These are phyloP conservation scores for Gastrodia elata DNA, from an alignment of 106 monocot species.

Conservation along the genomic window DNA sequence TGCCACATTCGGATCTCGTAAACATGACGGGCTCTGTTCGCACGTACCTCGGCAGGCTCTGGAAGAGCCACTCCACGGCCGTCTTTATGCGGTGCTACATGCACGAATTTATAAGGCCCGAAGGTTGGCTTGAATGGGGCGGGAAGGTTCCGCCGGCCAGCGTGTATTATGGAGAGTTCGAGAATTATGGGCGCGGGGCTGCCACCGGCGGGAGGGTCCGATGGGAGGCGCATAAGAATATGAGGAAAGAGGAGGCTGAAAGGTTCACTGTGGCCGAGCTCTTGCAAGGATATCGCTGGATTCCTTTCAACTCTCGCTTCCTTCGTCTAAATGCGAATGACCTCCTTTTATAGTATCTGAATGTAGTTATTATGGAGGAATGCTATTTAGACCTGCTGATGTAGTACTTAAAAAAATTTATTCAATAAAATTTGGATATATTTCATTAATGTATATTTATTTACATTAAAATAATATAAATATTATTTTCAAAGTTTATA, in stretches of 20 bases:
- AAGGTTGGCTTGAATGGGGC: slow-evolving; percentile 44
- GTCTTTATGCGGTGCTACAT: slow-evolving; percentile 36
- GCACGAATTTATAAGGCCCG: slow-evolving; percentile 26
- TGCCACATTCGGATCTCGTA: not conserved
- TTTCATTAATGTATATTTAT: no score
- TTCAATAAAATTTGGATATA: no score
- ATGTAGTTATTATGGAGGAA: no score
- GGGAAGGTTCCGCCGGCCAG: slow-evolving; percentile 22
- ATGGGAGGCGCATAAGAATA: slow-evolving; percentile 35
- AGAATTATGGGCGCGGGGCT: slow-evolving; percentile 32
- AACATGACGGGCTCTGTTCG: not conserved
- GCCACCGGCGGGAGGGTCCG: slow-evolving; percentile 20
- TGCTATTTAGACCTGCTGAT: no score
- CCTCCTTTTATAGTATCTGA: no score
- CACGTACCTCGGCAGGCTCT: slow-evolving; percentile 51
- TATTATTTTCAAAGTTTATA: no score
- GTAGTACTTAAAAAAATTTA: no score
- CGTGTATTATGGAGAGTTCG: slow-evolving; percentile 50
- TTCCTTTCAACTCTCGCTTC: no score
- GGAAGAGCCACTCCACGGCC: slow-evolving; percentile 38
- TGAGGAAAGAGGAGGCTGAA: slow-evolving; percentile 28
- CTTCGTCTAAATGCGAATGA: no score
- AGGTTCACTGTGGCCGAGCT: slow-evolving; percentile 31
- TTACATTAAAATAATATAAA: no score
- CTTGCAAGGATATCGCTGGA: slow-evolving; percentile 29